These are phyloP conservation scores for Entamoeba dispar DNA, from an alignment of 208 protist species.

Conservation along the genomic window DNA sequence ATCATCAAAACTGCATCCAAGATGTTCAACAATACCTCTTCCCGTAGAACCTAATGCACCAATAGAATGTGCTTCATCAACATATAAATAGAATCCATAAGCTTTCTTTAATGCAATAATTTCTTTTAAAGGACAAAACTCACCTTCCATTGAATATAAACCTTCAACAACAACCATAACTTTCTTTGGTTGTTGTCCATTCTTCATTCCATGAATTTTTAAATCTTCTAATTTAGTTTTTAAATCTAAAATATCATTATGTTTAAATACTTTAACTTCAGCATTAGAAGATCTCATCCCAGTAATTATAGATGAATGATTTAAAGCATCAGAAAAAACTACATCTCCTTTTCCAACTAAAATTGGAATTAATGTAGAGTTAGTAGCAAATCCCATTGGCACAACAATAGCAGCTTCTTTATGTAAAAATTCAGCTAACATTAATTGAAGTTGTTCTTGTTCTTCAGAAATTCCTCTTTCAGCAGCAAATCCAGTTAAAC, in stretches of 20 bases:
- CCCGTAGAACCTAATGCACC: slow-evolving; percentile 46
- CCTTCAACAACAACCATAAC: slow-evolving; percentile 48
- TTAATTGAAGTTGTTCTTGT: slow-evolving; percentile 29
- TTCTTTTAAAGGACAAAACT: slow-evolving; percentile 33
- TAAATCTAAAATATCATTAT: slow-evolving; percentile 44
- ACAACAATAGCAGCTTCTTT: slow-evolving; percentile 44
- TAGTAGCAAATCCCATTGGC: slow-evolving; percentile 56
- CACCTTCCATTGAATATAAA: slow-evolving; percentile 55
- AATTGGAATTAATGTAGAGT: slow-evolving; percentile 39
- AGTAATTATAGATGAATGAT: slow-evolving; percentile 29
- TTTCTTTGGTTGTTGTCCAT: slow-evolving; percentile 41
- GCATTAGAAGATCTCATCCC: slow-evolving; percentile 39
- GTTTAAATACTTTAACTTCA: slow-evolving; percentile 41
- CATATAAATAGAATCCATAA: slow-evolving; percentile 48
- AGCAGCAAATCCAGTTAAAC: no score
- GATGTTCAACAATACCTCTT: slow-evolving; percentile 41
- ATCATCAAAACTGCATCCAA: slow-evolving; percentile 27
- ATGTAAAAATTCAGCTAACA: slow-evolving; percentile 38
- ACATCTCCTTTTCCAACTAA: slow-evolving; percentile 32
- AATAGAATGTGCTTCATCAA: slow-evolving; percentile 61
- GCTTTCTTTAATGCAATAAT: slow-evolving; percentile 51
- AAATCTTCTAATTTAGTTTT: slow-evolving; percentile 48
- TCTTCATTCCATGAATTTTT: slow-evolving; percentile 59
- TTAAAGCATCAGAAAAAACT: slow-evolving; percentile 41
- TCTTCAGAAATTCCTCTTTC: background rate